phyloP scores from a whole-genome alignment of 2,329 filamentous ascomycete genomes.

The Elsinoe australis region DNA sequence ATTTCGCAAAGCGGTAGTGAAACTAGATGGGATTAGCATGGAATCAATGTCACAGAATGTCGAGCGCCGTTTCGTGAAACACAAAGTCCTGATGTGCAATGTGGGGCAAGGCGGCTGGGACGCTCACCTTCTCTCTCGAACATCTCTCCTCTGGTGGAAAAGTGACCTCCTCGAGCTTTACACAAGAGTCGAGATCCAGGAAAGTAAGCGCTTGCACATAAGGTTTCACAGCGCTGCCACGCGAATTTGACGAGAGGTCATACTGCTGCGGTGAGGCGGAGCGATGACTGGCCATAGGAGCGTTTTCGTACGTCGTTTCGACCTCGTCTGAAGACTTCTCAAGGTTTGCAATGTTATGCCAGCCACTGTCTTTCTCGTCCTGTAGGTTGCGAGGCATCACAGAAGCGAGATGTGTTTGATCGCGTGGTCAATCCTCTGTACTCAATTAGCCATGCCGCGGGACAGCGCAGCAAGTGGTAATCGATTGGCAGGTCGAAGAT shows the following conservation, averaged over 20 bases:
- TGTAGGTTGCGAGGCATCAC: conserved; percentile 39
- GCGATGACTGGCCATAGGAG: conserved; percentile 17
- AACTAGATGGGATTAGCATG: conserved; percentile 46
- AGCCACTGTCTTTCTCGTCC: conserved; percentile 28
- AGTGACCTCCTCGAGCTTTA: conserved; percentile 49
- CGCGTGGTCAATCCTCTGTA: conserved; percentile 9
- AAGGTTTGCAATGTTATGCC: conserved; percentile 33
- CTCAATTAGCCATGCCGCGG: conserved; percentile 3
- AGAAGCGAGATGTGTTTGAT: conserved; percentile 13
- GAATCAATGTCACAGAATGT: too few relatives aligned
- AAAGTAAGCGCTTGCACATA: conserved; percentile 66
- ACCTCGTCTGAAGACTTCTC: conserved; percentile 27
- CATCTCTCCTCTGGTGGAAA: conserved; percentile 53
- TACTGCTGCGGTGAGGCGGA: conserved; percentile 33
- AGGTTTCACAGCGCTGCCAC: conserved; percentile 56
- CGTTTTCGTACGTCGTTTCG: conserved; percentile 8
- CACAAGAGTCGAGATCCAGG: conserved; percentile 56
- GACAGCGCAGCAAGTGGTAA: not conserved
- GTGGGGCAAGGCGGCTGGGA: conserved; percentile 16
- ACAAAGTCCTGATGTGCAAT: too few relatives aligned
- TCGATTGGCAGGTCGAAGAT: not conserved
- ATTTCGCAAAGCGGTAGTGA: conserved; percentile 64
- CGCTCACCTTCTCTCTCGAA: conserved; percentile 50
- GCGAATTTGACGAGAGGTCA: not conserved
- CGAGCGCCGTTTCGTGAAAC: too few relatives aligned